These are phyloP conservation scores for Schwanniomyces sp. DNA, from an alignment of 805 yeast genomes.

Conservation along the genomic window DNA sequence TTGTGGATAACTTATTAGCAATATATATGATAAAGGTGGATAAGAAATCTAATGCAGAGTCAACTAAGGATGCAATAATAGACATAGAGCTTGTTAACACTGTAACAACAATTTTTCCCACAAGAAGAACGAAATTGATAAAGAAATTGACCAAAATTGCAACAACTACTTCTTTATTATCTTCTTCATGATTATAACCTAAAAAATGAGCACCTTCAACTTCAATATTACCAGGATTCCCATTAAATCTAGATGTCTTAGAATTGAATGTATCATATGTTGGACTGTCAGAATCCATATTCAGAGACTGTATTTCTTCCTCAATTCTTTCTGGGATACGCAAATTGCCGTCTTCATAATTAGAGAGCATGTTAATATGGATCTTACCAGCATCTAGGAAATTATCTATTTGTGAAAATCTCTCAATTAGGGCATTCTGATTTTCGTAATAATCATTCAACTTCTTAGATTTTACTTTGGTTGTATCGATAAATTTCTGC, in stretches of 20 bases:
- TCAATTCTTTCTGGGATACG: neutral
- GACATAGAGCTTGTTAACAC: slow-evolving; percentile 71
- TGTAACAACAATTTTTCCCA: slow-evolving; percentile 62
- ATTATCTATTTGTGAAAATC: slow-evolving; percentile 60
- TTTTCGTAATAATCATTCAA: slow-evolving; percentile 47
- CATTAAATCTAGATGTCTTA: slow-evolving; percentile 30
- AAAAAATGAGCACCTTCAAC: slow-evolving; percentile 56
- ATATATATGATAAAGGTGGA: slow-evolving; percentile 72
- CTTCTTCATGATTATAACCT: slow-evolving; percentile 46
- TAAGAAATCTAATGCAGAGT: slow-evolving; percentile 69
- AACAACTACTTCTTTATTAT: slow-evolving; percentile 43
- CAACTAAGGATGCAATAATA: slow-evolving; percentile 75
- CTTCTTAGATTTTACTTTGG: slow-evolving; percentile 19
- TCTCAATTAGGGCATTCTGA: slow-evolving; percentile 61
- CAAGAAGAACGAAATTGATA: slow-evolving; percentile 55
- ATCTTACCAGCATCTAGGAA: slow-evolving; percentile 67
- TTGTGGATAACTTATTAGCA: slow-evolving; percentile 52
- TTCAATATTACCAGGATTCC: slow-evolving; percentile 62
- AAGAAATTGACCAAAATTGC: slow-evolving; percentile 67
- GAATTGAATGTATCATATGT: slow-evolving; percentile 13
- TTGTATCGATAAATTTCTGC: slow-evolving; percentile 16
- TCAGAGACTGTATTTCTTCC: neutral
- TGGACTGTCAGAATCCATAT: neutral
- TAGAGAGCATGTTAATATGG: slow-evolving; percentile 61
- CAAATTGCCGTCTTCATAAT: slow-evolving; percentile 33